phyloP scores from a whole-genome alignment of 2,329 filamentous ascomycete species.

The Aspergillus terreus region DNA sequence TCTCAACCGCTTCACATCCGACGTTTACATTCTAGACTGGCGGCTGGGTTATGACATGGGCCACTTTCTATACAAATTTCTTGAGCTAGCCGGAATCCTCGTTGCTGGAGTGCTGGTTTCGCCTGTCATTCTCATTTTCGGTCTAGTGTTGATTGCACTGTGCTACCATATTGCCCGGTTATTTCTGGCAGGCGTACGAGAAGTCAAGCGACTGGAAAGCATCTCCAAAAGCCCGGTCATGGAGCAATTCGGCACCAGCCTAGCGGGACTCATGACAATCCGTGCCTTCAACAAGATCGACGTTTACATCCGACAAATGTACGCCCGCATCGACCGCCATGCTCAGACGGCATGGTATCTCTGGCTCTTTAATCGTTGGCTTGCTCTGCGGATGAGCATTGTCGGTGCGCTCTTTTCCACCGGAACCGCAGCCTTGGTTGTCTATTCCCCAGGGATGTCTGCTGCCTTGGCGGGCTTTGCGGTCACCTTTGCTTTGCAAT shows the following conservation, averaged over 20 bases:
- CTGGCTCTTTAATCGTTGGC: conserved; percentile 73
- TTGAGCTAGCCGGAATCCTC: conserved; percentile 62
- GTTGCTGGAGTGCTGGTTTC: conserved; percentile 65
- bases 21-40: conserved; percentile 70
- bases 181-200: conserved; percentile 64
- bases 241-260: conserved; percentile 69
- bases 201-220: conserved; percentile 63
- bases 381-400: conserved; percentile 70
- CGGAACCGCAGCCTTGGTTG: conserved; percentile 62
- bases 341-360: conserved; percentile 62
- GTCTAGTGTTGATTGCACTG: conserved; percentile 54
- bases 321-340: conserved; percentile 63
- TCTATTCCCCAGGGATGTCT: conserved; percentile 60
- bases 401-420: conserved; percentile 67
- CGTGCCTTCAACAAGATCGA: conserved; percentile 69
- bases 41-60: conserved; percentile 60
- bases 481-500: conserved; percentile 69
- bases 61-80: conserved; percentile 57
- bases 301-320: conserved; percentile 67
- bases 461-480: conserved; percentile 73
- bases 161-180: conserved; percentile 56
- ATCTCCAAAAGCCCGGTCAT: conserved; percentile 74
- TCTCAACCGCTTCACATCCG: conserved; percentile 71
- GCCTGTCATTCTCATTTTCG: conserved; percentile 59
- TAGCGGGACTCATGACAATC: conserved; percentile 70